phyloP scores from a whole-genome alignment of 139 green algal species.

The Chlorella vulgaris region DNA sequence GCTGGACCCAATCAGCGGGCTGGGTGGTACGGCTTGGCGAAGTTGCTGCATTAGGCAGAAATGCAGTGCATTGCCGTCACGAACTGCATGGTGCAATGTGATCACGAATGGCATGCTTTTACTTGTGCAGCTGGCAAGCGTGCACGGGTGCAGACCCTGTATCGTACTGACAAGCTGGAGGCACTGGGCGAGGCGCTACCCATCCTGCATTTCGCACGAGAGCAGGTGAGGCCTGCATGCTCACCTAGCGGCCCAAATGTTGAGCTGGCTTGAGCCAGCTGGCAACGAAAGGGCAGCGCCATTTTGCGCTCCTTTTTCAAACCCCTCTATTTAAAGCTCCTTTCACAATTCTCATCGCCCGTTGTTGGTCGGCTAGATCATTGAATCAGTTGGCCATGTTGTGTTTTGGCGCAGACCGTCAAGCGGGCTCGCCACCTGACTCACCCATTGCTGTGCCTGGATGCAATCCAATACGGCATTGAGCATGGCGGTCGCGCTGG shows the following conservation, averaged over 20 bases:
- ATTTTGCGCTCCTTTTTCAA: too few species aligned
- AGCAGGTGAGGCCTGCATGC: background rate
- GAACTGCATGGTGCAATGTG: background rate
- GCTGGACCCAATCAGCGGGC: too few species aligned
- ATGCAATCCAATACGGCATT: conserved; percentile 86
- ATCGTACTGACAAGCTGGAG: conserved; percentile 78
- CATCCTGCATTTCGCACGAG: conserved; percentile 67
- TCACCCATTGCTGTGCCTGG: conserved; percentile 94
- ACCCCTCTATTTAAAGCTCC: too few species aligned
- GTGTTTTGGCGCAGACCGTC: conserved; percentile 31
- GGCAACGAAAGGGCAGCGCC: too few species aligned
- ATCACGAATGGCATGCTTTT: background rate
- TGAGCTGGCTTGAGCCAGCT: too few species aligned
- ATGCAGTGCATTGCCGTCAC: too few species aligned
- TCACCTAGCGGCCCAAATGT: background rate
- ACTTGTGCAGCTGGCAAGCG: conserved; percentile 12
- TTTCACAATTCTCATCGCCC: too few species aligned
- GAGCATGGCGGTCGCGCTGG: conserved; percentile 80
- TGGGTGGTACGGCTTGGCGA: too few species aligned
- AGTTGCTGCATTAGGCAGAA: too few species aligned
- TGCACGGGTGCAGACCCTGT: conserved; percentile 29
- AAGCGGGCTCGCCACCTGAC: conserved; percentile 71
- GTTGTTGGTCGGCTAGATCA: too few species aligned
- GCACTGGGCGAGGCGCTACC: conserved; percentile 72
- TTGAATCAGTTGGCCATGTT: too few species aligned